phyloP scores from a whole-genome alignment of 2,329 filamentous ascomycete species.

The Talaromyces islandicus region DNA sequence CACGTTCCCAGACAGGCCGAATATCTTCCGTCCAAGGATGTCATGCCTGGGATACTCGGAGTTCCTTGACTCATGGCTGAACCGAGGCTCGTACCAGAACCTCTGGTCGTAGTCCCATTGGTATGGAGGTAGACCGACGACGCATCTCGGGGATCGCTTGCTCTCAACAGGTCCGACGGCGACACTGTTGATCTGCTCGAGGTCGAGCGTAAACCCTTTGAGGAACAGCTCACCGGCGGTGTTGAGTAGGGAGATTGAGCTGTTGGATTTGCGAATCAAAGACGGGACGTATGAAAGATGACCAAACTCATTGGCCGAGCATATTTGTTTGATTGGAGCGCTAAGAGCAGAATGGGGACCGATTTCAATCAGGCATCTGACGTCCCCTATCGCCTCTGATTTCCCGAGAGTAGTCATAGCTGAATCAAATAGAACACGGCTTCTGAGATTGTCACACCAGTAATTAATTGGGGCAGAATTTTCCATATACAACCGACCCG shows the following conservation, averaged over 20 bases:
- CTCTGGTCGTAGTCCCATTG: constrained; percentile 6
- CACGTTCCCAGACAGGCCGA: neutral
- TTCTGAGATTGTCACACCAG: constrained; percentile 3
- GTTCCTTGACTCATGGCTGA: neutral
- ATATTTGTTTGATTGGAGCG: constrained; percentile 14
- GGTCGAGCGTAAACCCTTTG: constrained; percentile 2
- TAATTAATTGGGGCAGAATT: no score
- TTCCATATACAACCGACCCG: no score
- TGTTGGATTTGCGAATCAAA: constrained; percentile 6
- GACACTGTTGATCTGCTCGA: neutral
- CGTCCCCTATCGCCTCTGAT: neutral
- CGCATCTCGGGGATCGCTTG: neutral
- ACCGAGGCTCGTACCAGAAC: constrained; percentile 5
- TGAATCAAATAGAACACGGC: constrained; percentile 5
- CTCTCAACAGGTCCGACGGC: no score
- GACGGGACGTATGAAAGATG: constrained; percentile 3
- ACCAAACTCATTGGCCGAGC: neutral
- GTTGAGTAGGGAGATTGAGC: constrained; percentile 2
- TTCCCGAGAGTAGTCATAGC: neutral
- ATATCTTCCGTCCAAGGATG: constrained; percentile 1
- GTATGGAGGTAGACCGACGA: constrained; percentile 5
- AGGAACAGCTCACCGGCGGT: constrained; percentile 4
- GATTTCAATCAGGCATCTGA: constrained; percentile 11
- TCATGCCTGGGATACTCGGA: neutral
- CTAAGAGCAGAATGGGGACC: constrained; percentile 15